Conservation (phyloP, 306 rosid genomes). For the Corylus americana region DNA sequence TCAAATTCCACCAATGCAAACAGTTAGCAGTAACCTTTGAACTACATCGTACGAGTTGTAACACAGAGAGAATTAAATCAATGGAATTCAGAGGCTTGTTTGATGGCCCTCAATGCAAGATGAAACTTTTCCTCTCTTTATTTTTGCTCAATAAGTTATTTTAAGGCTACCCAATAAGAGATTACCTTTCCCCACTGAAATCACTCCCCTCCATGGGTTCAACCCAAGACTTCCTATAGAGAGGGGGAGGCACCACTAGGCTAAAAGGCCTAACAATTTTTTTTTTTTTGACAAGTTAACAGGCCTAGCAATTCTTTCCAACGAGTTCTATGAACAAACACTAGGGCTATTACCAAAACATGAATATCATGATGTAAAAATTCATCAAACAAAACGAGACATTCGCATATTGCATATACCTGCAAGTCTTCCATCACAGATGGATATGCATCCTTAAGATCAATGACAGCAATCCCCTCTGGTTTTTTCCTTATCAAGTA, state of each 20-base stretch:
- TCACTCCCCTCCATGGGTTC: neutral
- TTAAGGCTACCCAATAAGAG: neutral
- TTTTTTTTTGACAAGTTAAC: too few relatives aligned
- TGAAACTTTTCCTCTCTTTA: neutral
- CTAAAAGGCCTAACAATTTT: neutral
- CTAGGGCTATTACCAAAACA: neutral
- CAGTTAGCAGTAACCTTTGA: neutral
- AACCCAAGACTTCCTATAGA: neutral
- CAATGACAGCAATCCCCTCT: slow-evolving; percentile 94
- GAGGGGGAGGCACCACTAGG: neutral
- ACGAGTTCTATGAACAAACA: neutral
- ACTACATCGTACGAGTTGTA: neutral
- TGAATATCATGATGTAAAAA: neutral
- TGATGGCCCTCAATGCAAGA: neutral
- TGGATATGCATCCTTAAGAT: slow-evolving; percentile 67
- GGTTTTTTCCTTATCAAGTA: slow-evolving; percentile 69
- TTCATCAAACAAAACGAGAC: slow-evolving; percentile 6
- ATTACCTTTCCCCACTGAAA: neutral
- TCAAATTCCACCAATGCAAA: neutral
- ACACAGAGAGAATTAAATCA: neutral
- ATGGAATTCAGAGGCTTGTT: neutral
- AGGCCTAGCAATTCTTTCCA: neutral
- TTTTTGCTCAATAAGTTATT: neutral
- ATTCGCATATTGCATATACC: slow-evolving; percentile 40
- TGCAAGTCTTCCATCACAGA: slow-evolving; percentile 89